These are phyloP conservation scores for Trichosanthes truncata DNA, from an alignment of 306 rosid genomes.

Conservation along the genomic window DNA sequence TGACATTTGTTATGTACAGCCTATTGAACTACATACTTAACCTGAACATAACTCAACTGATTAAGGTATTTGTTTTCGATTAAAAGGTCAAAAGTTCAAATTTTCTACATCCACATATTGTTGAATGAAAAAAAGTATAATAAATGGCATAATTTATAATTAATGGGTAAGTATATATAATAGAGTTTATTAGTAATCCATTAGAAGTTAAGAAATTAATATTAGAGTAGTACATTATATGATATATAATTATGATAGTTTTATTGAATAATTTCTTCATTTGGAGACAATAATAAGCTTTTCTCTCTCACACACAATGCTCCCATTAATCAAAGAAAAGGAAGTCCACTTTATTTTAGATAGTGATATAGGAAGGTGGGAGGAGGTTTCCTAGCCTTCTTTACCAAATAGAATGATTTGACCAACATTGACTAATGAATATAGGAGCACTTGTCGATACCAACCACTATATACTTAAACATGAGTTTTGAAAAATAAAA, in stretches of 20 bases:
- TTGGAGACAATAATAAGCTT: slow-evolving; percentile 1
- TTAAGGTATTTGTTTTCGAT: too few species aligned
- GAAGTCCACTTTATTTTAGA: background rate
- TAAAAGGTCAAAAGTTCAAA: too few species aligned
- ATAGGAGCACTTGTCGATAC: background rate
- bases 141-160: too few species aligned
- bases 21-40: too few species aligned
- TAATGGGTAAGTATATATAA: too few species aligned
- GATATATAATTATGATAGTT: too few species aligned
- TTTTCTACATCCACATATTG: too few species aligned
- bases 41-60: too few species aligned
- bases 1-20: too few species aligned
- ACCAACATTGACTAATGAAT: slow-evolving; percentile 7
- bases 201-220: too few species aligned
- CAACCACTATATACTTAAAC: background rate
- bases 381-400: slow-evolving; percentile 2
- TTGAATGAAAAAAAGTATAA: too few species aligned
- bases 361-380: slow-evolving; percentile 5
- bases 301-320: background rate
- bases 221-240: background rate
- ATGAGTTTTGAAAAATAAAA: background rate
- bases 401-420: background rate
- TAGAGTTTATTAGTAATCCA: too few species aligned
- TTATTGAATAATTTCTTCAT: background rate
- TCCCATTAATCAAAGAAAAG: background rate